Conservation (phyloP, 108 stramenopile genomes). For the Poteriospumella lacustris region DNA sequence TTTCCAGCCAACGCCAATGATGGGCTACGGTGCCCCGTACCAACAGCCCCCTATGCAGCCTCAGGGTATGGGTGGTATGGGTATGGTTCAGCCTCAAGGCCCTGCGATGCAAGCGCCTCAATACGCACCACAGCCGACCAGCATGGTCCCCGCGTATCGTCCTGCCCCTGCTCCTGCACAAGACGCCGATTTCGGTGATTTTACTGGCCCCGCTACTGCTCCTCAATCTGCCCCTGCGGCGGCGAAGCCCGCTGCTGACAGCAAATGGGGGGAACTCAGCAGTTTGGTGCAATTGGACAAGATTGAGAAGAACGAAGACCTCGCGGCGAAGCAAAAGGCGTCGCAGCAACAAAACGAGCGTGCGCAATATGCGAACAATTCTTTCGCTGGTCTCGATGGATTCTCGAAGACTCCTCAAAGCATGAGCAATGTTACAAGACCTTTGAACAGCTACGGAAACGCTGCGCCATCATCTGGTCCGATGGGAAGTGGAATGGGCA, state of each 20-base stretch:
- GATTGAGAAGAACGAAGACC: constrained; percentile 15
- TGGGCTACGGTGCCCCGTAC: too few species aligned
- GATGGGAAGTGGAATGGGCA: not conserved
- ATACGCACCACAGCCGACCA: too few species aligned
- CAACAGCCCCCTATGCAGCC: too few species aligned
- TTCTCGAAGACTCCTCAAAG: constrained; percentile 18
- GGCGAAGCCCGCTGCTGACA: not conserved
- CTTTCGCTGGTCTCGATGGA: constrained; percentile 32
- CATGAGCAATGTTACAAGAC: constrained; percentile 1
- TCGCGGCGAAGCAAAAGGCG: not conserved
- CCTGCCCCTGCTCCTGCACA: not conserved
- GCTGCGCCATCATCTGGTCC: too few species aligned
- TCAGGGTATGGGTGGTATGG: too few species aligned
- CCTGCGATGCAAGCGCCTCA: too few species aligned
- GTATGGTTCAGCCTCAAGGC: too few species aligned
- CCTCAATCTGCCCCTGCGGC: not conserved
- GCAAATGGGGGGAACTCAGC: constrained; percentile 21
- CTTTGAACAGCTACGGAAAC: not conserved
- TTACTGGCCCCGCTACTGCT: not conserved
- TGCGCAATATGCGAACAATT: not conserved
- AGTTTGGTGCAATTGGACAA: not conserved
- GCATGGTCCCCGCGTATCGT: not conserved
- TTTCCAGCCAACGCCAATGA: too few species aligned
- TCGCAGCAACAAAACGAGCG: too few species aligned
- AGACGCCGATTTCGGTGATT: constrained; percentile 29